These are phyloP conservation scores for Oryza officinalis DNA, from an alignment of 176 grass and related monocot species.

Conservation along the genomic window DNA sequence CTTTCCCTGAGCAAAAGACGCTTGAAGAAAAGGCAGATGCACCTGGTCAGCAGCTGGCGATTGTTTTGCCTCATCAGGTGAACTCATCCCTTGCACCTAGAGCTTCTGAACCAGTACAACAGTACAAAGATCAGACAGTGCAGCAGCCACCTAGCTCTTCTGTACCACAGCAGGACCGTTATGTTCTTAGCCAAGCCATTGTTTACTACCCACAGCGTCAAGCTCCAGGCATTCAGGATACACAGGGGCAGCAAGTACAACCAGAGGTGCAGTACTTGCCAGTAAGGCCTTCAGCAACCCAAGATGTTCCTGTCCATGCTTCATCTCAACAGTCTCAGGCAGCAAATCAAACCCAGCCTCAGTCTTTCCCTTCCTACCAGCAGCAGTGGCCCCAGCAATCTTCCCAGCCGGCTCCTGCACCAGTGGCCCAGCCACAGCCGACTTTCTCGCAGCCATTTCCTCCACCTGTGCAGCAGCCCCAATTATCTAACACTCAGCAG, in stretches of 20 bases:
- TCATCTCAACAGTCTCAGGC: slow-evolving; percentile 48
- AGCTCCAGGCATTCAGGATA: slow-evolving; percentile 45
- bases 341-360: slow-evolving; percentile 43
- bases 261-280: slow-evolving; percentile 56
- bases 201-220: slow-evolving; percentile 61
- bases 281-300: slow-evolving; percentile 49
- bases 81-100: slow-evolving; percentile 48
- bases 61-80: slow-evolving; percentile 74
- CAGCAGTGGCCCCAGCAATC: slow-evolving; percentile 58
- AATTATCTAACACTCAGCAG: slow-evolving; percentile 36
- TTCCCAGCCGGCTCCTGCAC: slow-evolving; percentile 40
- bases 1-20: slow-evolving; percentile 52
- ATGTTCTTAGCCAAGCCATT: slow-evolving; percentile 60
- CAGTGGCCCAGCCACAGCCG: slow-evolving; percentile 45
- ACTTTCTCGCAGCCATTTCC: slow-evolving; percentile 50
- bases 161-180: slow-evolving; percentile 54
- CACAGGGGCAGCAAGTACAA: slow-evolving; percentile 51
- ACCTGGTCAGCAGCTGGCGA: slow-evolving; percentile 67
- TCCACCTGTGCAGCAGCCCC: slow-evolving; percentile 43
- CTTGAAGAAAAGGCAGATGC: slow-evolving; percentile 63
- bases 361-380: slow-evolving; percentile 48
- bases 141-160: slow-evolving; percentile 51
- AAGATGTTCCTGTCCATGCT: slow-evolving; percentile 54
- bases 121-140: slow-evolving; percentile 50
- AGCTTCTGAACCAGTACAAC: slow-evolving; percentile 56